Percentiles rank a stretch among this genome's conserved stretches.
These are phyloP conservation scores for Metschnikowia continentalis DNA, from an alignment of 805 yeast species.

Conservation along the genomic window DNA sequence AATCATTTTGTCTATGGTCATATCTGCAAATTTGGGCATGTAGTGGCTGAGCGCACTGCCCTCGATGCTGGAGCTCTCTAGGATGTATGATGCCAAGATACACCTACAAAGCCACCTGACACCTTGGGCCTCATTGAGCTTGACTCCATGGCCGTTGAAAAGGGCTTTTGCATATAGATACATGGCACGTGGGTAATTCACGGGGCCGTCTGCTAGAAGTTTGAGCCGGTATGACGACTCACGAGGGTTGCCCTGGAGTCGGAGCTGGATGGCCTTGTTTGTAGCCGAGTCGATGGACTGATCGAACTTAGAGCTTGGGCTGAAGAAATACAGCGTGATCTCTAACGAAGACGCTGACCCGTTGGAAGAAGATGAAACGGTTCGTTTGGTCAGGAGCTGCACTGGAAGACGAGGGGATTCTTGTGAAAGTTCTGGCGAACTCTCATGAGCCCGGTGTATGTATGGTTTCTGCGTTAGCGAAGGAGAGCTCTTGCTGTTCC, in stretches of 20 bases:
- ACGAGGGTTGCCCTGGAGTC: conserved; percentile 55
- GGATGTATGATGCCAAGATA: conserved; percentile 20
- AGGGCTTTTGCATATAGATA: conserved; percentile 64
- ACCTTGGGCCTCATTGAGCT: conserved; percentile 50
- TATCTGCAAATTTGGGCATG: conserved; percentile 23
- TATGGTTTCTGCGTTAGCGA: not conserved
- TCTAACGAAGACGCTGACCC: conserved; percentile 8
- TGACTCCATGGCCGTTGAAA: conserved; percentile 65
- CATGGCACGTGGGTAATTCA: conserved; percentile 56
- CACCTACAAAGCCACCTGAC: conserved; percentile 58
- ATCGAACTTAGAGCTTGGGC: conserved; percentile 15
- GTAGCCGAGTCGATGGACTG: conserved; percentile 33
- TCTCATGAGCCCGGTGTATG: not conserved
- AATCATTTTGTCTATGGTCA: conserved; percentile 29
- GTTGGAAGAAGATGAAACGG: conserved; percentile 8
- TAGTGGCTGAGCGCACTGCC: conserved; percentile 14
- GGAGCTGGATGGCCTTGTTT: conserved; percentile 43
- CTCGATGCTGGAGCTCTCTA: conserved; percentile 10
- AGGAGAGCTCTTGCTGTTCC: not conserved
- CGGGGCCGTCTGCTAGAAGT: conserved; percentile 59
- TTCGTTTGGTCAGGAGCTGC: not conserved
- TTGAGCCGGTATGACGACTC: conserved; percentile 69
- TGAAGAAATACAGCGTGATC: conserved; percentile 2
- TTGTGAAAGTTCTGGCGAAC: conserved; percentile 3
- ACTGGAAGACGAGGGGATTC: conserved; percentile 9